Conservation (phyloP, 371 early-diverging fungal genomes). For the Rhizopus arrhizus region DNA sequence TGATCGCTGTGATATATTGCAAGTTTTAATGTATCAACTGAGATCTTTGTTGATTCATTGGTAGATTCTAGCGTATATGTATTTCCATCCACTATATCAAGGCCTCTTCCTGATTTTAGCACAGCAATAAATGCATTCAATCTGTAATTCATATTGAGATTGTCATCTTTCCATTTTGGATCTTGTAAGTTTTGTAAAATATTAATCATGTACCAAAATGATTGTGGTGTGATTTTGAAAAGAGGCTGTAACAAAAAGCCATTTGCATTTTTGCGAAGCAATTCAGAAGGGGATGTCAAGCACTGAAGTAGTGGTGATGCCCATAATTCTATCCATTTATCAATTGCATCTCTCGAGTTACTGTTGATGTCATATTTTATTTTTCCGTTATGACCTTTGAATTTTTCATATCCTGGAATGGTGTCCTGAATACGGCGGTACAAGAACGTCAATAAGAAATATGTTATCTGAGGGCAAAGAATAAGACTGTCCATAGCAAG, state of each 20-base stretch:
- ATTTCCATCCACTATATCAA: conserved; percentile 61
- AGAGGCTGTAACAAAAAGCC: conserved; percentile 43
- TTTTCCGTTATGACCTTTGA: conserved; percentile 43
- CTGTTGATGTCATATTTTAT: conserved; percentile 19
- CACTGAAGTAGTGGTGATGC: conserved; percentile 33
- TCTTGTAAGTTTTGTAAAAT: conserved; percentile 33
- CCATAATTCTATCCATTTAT: conserved; percentile 47
- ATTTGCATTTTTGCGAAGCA: conserved; percentile 42
- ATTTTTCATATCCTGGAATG: conserved; percentile 32
- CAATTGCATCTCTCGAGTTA: conserved; percentile 22
- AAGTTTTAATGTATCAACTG: conserved; percentile 42
- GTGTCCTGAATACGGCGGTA: conserved; percentile 43
- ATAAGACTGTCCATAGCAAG: conserved; percentile 64
- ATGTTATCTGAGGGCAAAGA: conserved; percentile 68
- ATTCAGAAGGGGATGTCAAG: conserved; percentile 43
- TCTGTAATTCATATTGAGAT: conserved; percentile 21
- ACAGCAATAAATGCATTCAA: conserved; percentile 52
- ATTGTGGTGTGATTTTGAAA: conserved; percentile 37
- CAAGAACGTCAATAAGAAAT: conserved; percentile 36
- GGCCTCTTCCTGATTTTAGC: conserved; percentile 54
- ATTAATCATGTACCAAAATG: conserved; percentile 47
- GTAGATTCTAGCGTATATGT: conserved; percentile 35
- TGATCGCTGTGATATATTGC: conserved; percentile 75
- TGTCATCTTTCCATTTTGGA: conserved; percentile 10
- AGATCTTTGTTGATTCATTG: conserved; percentile 26